Conservation (phyloP, 1,284 basidiomycete species). For the Ustilago esculenta region DNA sequence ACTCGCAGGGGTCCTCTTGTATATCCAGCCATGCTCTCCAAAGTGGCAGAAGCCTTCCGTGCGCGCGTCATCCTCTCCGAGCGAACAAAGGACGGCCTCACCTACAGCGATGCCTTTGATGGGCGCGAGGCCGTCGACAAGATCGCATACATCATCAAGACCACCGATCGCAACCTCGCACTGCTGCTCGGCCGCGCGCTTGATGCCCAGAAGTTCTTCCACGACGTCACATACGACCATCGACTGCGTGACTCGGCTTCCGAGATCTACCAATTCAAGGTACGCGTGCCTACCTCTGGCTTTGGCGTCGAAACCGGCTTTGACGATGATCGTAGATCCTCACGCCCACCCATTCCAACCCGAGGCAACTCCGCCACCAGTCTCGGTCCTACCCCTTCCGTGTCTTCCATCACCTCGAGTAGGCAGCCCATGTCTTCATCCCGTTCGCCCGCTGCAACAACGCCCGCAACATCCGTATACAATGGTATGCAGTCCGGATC, state of each 20-base stretch:
- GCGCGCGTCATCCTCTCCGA: constrained; percentile 81
- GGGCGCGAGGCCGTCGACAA: constrained; percentile 95
- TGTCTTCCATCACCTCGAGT: constrained; percentile 48
- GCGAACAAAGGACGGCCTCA: constrained; percentile 89
- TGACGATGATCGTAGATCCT: constrained; percentile 35
- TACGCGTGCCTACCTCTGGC: constrained; percentile 75
- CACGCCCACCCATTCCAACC: constrained; percentile 8
- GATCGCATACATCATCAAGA: constrained; percentile 97
- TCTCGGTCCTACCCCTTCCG: constrained; percentile 32
- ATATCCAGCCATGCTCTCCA: constrained; percentile 92
- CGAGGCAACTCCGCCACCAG: constrained; percentile 43
- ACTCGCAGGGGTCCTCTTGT: constrained; percentile 71
- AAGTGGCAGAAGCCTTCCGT: constrained; percentile 91
- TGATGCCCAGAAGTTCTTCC: constrained; percentile 98
- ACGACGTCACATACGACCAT: constrained; percentile 99
- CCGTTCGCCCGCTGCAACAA: constrained; percentile 37
- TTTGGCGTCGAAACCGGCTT: constrained; percentile 41
- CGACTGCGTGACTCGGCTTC: constrained; percentile 85
- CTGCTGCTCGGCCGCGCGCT: constrained; percentile 90
- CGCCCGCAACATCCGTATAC: constrained; percentile 62
- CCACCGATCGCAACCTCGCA: constrained; percentile 94
- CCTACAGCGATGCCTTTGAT: constrained; percentile 95
- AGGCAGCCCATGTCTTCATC: constrained; percentile 58
- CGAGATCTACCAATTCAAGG: constrained; percentile 92
- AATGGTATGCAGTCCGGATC: constrained; percentile 34